Evolutionary conservation across 2,329 filamentous ascomycete genomes (phyloP).

Genomic region (Zymoseptoria crescenta): DNA sequence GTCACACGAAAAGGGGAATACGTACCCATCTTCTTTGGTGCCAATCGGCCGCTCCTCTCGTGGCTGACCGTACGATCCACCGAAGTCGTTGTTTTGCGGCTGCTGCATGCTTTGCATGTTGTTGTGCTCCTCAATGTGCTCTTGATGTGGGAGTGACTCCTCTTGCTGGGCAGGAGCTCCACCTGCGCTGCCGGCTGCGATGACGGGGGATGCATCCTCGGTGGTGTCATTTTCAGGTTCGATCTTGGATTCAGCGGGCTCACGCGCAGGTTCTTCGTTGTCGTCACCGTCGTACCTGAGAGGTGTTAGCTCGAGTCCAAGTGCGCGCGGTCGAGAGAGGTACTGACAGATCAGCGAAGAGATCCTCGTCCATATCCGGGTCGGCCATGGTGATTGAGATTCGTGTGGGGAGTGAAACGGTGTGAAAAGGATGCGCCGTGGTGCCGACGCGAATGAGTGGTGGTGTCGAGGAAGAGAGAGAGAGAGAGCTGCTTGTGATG

Average conservation of each 20-base stretch:
- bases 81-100: conserved; percentile 13
- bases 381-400: conserved; percentile 58
- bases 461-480: conserved; percentile 1
- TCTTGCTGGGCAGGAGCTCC: conserved; percentile 13
- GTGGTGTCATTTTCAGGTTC: conserved; percentile 9
- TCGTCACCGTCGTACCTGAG: conserved; percentile 48
- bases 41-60: conserved; percentile 49
- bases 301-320: conserved; percentile 4
- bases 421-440: not conserved
- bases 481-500: not conserved
- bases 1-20: conserved; percentile 10
- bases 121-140: conserved; percentile 18
- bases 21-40: conserved; percentile 92
- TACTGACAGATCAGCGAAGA: conserved; percentile 86
- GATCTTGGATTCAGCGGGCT: conserved; percentile 13
- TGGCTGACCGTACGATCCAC: conserved; percentile 23
- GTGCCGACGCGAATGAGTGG: not conserved
- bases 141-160: conserved; percentile 26
- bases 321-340: not conserved
- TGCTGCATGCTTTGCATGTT: conserved; percentile 21
- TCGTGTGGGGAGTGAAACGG: not conserved
- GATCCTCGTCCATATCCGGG: conserved; percentile 83
- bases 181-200: conserved; percentile 11
- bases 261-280: conserved; percentile 40
- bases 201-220: conserved; percentile 11